Percentiles rank a stretch among this genome's conserved stretches.
Evolutionary conservation across 441 rosid genomes (phyloP).

Genomic region (Viola pubescens): DNA sequence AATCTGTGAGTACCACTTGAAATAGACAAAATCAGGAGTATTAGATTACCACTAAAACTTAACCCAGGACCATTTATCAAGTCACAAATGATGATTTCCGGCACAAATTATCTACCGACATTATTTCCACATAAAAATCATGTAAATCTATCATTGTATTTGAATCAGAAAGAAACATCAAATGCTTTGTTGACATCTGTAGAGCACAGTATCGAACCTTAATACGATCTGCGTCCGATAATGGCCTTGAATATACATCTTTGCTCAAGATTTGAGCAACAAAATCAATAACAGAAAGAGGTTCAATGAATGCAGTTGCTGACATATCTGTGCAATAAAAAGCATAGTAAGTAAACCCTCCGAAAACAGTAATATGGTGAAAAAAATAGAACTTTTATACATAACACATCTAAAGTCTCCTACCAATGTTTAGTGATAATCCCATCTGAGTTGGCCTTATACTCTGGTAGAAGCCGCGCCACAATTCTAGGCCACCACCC

Average conservation of each 20-base stretch:
- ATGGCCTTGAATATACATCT: conserved; percentile 57
- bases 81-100: too few species aligned
- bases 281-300: conserved; percentile 76
- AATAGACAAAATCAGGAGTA: too few species aligned
- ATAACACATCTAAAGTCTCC: neutral
- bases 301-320: conserved; percentile 82
- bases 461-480: conserved; percentile 53
- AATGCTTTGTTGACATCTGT: too few species aligned
- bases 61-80: too few species aligned
- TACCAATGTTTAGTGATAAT: conserved; percentile 44
- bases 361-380: too few species aligned
- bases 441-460: conserved; percentile 53
- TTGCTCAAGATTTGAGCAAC: conserved; percentile 68
- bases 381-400: too few species aligned
- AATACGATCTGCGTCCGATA: conserved; percentile 77
- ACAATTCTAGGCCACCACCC: conserved; percentile 40
- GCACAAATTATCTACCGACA: too few species aligned
- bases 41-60: too few species aligned
- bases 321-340: conserved; percentile 53
- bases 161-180: too few species aligned
- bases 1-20: too few species aligned
- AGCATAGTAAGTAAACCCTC: neutral
- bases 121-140: too few species aligned
- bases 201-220: conserved; percentile 34
- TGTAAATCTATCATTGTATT: too few species aligned